Evolutionary conservation across 495 filamentous ascomycete genomes (phyloP), one percentile per base, ranked within the genome.

Genomic region (Aspergillus asperescens): DNA sequence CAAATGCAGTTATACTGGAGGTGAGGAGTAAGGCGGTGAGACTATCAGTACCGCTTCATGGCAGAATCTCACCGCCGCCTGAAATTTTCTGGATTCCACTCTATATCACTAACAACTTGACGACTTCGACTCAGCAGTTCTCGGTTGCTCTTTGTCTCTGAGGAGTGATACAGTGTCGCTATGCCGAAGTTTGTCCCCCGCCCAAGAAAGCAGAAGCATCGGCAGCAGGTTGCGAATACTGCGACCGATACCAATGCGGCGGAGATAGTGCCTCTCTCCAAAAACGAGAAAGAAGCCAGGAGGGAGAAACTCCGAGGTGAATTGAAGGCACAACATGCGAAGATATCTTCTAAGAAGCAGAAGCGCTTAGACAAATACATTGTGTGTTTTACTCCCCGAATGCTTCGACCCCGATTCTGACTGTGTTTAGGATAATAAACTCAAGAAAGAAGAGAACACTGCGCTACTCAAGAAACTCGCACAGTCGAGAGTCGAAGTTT

Each of bases 311-410:
- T 95, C 39, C 82, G 78, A 52, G 81, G 83, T n/a, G 79, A 87
- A 54, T 52, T 85, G 49, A 70, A 69, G 52, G 65, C 67, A 10
- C 75, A 78, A 49, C 78, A 87, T 44, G 69, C 77, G n/a, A 88
- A 87, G 62, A 81, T 95, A 55, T 92, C 86, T 27, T 77, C 81
- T 32, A 95, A 97, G 75, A 99, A 99, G 72, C 80, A 89, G 48
- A 97, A 96, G 71, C 78, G 93, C 32, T 72, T 99, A 28, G 90
- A 96, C 52, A 96, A 96, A 63, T 99, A 99, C 63, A 95, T 99
- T 75, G 83, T 85, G 64, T 13, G 77, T 68, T 9, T 44, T 12
- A 2, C 10, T 5, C 32, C 6, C 31, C 20, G 27, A 45, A 20
- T 23, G 15, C 24, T 9, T 12, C 4, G 5, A 4, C 16, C 10